Conservation (phyloP, 2,329 filamentous ascomycete genomes). For the Cryphonectria naterciae region DNA sequence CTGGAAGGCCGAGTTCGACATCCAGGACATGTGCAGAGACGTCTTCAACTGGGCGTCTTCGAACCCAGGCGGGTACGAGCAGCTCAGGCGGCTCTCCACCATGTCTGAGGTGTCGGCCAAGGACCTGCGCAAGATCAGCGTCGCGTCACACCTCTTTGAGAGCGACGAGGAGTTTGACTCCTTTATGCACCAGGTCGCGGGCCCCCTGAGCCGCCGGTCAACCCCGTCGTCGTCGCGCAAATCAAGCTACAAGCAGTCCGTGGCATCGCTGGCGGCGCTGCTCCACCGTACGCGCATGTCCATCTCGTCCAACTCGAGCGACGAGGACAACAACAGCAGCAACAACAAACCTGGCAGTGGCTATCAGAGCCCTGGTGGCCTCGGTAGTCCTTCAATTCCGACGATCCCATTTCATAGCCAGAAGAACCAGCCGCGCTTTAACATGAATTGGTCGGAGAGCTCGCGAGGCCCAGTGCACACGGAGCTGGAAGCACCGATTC, state of each 20-base stretch:
- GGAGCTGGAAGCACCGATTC: constrained; percentile 10
- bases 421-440: constrained; percentile 3
- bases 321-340: not conserved
- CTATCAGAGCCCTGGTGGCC: not conserved
- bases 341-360: not conserved
- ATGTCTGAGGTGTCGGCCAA: constrained; percentile 18
- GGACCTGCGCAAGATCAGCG: constrained; percentile 20
- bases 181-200: constrained; percentile 21
- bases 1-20: constrained; percentile 26
- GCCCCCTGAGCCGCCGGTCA: not conserved
- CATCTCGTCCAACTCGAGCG: constrained; percentile 13
- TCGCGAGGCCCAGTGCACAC: not conserved
- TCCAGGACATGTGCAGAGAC: constrained; percentile 28
- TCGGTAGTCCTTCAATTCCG: not conserved
- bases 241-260: not conserved
- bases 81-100: constrained; percentile 22
- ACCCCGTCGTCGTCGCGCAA: not conserved
- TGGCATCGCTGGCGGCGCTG: constrained; percentile 3
- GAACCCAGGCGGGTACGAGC: constrained; percentile 27
- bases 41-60: constrained; percentile 26
- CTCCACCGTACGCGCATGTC: constrained; percentile 18
- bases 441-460: constrained; percentile 19
- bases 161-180: constrained; percentile 25
- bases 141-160: constrained; percentile 22
- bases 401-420: not conserved